Conservation (phyloP, 768 basidiomycete species). For the Cystobasidium ongulense region DNA sequence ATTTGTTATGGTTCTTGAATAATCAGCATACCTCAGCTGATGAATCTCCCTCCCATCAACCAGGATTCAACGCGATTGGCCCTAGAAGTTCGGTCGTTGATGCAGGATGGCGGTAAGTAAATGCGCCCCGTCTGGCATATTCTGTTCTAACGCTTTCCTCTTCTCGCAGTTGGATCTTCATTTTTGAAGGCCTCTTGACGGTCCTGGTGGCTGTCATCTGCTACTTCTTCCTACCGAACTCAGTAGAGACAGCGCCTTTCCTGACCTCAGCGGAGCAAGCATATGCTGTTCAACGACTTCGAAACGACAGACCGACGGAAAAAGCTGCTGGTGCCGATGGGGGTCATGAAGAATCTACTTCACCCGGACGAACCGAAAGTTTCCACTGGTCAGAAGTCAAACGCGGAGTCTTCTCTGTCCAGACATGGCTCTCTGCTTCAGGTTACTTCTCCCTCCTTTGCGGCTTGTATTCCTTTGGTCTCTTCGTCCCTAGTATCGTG, state of each 20-base stretch:
- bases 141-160: background rate
- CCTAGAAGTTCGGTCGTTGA: slow-evolving; percentile 60
- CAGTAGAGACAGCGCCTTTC: slow-evolving; percentile 42
- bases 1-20: too few relatives aligned
- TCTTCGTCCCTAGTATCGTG: slow-evolving; percentile 15
- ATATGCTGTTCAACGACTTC: background rate
- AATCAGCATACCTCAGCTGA: too few relatives aligned
- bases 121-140: background rate
- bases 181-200: slow-evolving; percentile 29
- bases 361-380: background rate
- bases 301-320: background rate
- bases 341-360: background rate
- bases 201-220: slow-evolving; percentile 35
- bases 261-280: slow-evolving; percentile 53
- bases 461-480: slow-evolving; percentile 18
- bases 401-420: slow-evolving; percentile 15
- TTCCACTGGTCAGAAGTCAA: slow-evolving; percentile 16
- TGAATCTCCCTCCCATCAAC: slow-evolving; percentile 42
- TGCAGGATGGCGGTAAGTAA: background rate
- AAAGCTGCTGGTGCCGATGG: background rate
- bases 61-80: slow-evolving; percentile 48
- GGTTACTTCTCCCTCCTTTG: slow-evolving; percentile 13
- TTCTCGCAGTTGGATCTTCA: background rate
- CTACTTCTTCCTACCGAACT: background rate
- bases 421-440: slow-evolving; percentile 26